Percentiles rank a stretch among this genome's conserved stretches.
Conservation (phyloP, 768 basidiomycete genomes). For the Chalciporus piperatus region DNA sequence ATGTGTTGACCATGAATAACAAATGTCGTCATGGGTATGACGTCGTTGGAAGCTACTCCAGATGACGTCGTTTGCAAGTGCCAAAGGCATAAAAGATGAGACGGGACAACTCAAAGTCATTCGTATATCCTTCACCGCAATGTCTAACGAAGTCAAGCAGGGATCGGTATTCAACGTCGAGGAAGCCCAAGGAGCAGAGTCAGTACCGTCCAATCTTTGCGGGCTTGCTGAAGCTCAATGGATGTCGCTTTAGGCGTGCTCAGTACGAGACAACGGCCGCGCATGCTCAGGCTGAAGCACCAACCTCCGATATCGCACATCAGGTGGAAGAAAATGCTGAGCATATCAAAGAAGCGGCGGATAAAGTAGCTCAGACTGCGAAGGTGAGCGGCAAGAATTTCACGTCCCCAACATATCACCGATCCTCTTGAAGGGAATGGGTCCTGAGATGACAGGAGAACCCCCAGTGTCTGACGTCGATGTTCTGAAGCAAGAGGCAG, state of each 20-base stretch:
- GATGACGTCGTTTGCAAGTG: conserved; percentile 7
- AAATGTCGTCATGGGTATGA: conserved; percentile 5
- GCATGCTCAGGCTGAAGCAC: conserved; percentile 47
- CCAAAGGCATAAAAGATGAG: not conserved
- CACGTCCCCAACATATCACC: not conserved
- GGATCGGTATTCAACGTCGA: conserved; percentile 36
- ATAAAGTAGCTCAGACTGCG: conserved; percentile 51
- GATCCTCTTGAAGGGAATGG: conserved; percentile 26
- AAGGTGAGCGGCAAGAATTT: conserved; percentile 38
- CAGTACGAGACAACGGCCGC: conserved; percentile 55
- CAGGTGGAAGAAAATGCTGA: conserved; percentile 49
- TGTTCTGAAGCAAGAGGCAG: conserved; percentile 34
- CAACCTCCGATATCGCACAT: conserved; percentile 37
- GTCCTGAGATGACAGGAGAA: conserved; percentile 35
- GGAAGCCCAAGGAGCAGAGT: conserved; percentile 36
- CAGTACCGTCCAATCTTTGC: conserved; percentile 4
- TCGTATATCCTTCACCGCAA: not conserved
- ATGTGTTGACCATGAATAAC: not conserved
- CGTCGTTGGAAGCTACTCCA: too few species aligned
- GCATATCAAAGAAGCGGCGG: conserved; percentile 43
- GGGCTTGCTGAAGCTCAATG: not conserved
- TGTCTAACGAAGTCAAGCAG: conserved; percentile 6
- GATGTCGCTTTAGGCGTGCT: conserved; percentile 23
- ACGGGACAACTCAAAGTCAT: not conserved
- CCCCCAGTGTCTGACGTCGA: conserved; percentile 32